A percentile compares a stretch with the other conserved stretches of the same genome.
phyloP scores from a whole-genome alignment of 352 stramenopile genomes.

The Pythium sukuiense region DNA sequence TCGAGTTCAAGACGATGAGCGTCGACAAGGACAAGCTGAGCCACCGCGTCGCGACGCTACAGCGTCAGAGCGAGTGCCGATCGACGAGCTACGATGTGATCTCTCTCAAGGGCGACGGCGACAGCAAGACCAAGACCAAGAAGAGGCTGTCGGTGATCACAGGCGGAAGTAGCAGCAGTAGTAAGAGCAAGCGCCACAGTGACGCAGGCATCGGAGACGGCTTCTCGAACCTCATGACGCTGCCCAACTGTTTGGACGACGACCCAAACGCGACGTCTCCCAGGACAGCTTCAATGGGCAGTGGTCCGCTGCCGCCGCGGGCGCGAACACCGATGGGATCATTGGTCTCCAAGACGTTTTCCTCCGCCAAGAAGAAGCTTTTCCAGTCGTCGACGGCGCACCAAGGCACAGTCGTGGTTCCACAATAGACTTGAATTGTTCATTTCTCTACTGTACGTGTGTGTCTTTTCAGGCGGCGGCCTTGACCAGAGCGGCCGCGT shows the following conservation, averaged over 20 bases:
- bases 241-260: conserved; percentile 51
- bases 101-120: conserved; percentile 32
- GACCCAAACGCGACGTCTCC: not conserved
- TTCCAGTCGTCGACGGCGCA: conserved; percentile 27
- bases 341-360: conserved; percentile 56
- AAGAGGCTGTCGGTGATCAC: conserved; percentile 27
- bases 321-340: conserved; percentile 35
- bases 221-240: conserved; percentile 62
- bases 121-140: conserved; percentile 19
- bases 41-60: conserved; percentile 36
- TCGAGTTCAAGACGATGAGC: conserved; percentile 56
- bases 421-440: conserved; percentile 20
- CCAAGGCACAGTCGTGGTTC: conserved; percentile 35
- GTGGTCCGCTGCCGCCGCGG: conserved; percentile 7
- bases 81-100: conserved; percentile 46
- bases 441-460: not conserved
- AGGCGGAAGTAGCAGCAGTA: not conserved
- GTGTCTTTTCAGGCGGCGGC: not conserved
- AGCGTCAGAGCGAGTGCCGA: conserved; percentile 21
- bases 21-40: conserved; percentile 42
- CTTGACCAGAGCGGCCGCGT: not conserved
- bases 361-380: conserved; percentile 59
- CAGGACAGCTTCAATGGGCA: not conserved
- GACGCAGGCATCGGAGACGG: conserved; percentile 8
- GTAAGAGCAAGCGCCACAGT: conserved; percentile 22